Evolutionary conservation across 2,329 filamentous ascomycete genomes (phyloP), one percentile per base, ranked within the genome.

Genomic region (Aspergillus pseudotamarii): DNA sequence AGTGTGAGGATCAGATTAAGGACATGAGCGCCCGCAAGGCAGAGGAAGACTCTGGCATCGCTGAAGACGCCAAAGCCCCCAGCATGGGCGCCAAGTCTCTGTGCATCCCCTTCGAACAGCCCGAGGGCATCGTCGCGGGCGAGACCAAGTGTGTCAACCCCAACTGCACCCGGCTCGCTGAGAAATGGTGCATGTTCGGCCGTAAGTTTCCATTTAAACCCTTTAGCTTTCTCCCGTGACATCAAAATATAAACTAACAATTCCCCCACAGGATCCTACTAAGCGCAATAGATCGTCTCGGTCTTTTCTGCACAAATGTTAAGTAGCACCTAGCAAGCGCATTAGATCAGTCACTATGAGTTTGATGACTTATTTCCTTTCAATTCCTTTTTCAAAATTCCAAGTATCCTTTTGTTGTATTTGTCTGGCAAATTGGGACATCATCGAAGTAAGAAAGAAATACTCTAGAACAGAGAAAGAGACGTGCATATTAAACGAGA

Each of bases 1-100:
- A 91, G 76, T 98, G 94, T 75, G 94, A 97, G 81, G 94, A 97
- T 72, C 88, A 92, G 78, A 93, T 98, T 83, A 98, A 98, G 87
- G 93, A 96, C 61, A 85, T 94, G 76, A 96, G 92, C 66, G 92
- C 91, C 50, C 90, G 91, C 68, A 91, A 89, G 71, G 89, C 78
- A 2, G 80, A 84, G 72, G 78, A 82, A 60, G 80, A 83, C 57
- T 78, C 78, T 83, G 91, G 91, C 83, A 88, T 89, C 78, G 79
- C 87, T 80, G 79, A 94, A 84, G 88, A 96, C 86, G 84, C 89
- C 72, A 86, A 86, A 69, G 89, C 88, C 60, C 90, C 90, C 63
- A 88, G 86, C 65, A 92, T 92, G 90, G 90, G 90, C 53, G 90
- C 89, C 64, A 92, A 92, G 83, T 88, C 85, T 72, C 82, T 92